Base-by-base conservation (phyloP, 1,139 yeast genomes). In the Diutina neorugosa region DNA sequence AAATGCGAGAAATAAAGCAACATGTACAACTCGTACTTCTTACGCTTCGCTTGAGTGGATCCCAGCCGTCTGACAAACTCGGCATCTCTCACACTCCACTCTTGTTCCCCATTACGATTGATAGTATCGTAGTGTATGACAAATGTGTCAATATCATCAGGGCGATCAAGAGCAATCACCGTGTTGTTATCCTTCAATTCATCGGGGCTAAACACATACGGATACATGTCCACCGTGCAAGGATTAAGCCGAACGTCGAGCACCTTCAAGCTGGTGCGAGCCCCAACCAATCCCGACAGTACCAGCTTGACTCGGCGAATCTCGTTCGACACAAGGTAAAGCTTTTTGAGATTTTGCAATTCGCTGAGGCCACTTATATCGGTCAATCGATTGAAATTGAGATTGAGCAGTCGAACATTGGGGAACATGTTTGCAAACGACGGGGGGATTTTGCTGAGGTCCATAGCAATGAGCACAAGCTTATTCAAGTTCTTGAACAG, bases 291-390 rank as follows among this genome's bases (percentile, higher is more conserved):
- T 3, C 71, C 68, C 6, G 62, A 61, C n/a, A 78, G 58, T 1
- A 76, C 57, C 16, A 60, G 60, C 53, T 68, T 72, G 19, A 74
- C 62, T 44, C 65, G 67, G 11, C 59, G 55, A 40, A 80, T 60
- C 46, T 70, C 66, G 59, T 80, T 80, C 58, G 81, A 76, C 20
- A 80, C 69, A 53, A 78, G 56, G 54, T 68, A 75, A 48, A 80
- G 61, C 55, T 70, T 69, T 52, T 65, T 68, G 52, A 81, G 64
- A 52, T 69, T 65, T 16, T 58, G 58, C 56, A 77, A 62, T 2
- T 62, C 61, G 1, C 62, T 50, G 44, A 76, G 63, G 1, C 66
- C 70, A 4, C 60, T 53, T 34, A 75, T 59, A 53, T 65, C 62
- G 14, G 53, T 57, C 51, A 80, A 61, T 50, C 66, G 67, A 61